Conservation (phyloP, 2,329 filamentous ascomycete genomes). For the Aquanectria penicillioides region DNA sequence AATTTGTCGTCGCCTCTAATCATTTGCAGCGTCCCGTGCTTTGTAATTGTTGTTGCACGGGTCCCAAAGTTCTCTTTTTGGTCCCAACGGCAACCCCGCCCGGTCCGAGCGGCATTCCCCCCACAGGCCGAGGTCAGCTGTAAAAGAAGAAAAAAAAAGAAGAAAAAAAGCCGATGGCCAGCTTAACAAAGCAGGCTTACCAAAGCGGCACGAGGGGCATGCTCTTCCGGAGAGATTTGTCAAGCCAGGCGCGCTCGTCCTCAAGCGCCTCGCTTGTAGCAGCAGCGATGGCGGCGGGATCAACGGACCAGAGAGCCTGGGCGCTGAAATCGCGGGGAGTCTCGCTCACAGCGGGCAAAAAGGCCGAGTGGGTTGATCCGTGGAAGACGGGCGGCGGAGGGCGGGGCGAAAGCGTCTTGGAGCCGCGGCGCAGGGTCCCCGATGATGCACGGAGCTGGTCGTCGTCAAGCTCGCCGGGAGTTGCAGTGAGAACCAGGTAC, state of each 20-base stretch:
- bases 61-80: not conserved
- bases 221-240: constrained; percentile 37
- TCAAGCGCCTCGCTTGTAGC: constrained; percentile 30
- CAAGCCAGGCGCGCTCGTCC: constrained; percentile 34
- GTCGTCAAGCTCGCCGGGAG: constrained; percentile 30
- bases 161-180: not conserved
- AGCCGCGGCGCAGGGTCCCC: constrained; percentile 36
- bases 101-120: not conserved
- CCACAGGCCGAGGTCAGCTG: constrained; percentile 6
- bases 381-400: constrained; percentile 35
- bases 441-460: constrained; percentile 30
- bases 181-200: no score
- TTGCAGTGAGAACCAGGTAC: constrained; percentile 34
- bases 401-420: constrained; percentile 27
- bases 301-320: constrained; percentile 37
- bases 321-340: constrained; percentile 40
- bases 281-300: constrained; percentile 25
- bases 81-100: not conserved
- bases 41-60: constrained; percentile 1
- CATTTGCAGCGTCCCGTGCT: not conserved
- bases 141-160: not conserved
- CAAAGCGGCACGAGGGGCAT: constrained; percentile 36
- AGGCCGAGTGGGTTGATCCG: constrained; percentile 35
- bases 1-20: no score
- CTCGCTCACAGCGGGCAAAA: constrained; percentile 35